Evolutionary conservation across 495 filamentous ascomycete genomes (phyloP).

Genomic region (Aspergillus bridgeri): DNA sequence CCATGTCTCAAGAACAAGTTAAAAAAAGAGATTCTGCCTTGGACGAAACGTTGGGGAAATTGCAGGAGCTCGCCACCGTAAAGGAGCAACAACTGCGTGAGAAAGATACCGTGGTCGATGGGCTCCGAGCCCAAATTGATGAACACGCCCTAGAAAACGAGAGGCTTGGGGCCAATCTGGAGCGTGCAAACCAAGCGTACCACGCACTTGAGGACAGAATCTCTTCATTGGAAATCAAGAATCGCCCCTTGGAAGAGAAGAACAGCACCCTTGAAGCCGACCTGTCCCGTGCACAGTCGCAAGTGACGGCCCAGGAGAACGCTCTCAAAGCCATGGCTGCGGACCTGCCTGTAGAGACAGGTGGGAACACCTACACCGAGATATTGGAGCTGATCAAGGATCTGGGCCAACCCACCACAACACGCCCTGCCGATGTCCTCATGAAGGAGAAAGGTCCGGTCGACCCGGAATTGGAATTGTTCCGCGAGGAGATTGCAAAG

Average conservation of each 20-base stretch:
- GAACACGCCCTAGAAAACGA: constrained; percentile 33
- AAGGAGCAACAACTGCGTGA: constrained; percentile 38
- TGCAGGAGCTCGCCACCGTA: constrained; percentile 33
- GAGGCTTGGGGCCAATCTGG: constrained; percentile 36
- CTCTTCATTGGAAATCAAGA: constrained; percentile 34
- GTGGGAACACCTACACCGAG: constrained; percentile 40
- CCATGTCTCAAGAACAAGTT: constrained; percentile 36
- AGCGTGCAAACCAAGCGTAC: constrained; percentile 31
- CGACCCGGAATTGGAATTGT: constrained; percentile 21
- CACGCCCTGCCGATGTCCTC: constrained; percentile 11
- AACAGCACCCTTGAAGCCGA: constrained; percentile 43
- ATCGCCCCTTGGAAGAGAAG: constrained; percentile 40
- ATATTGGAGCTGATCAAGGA: constrained; percentile 44
- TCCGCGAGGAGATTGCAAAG: constrained; percentile 28
- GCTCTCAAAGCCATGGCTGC: constrained; percentile 41
- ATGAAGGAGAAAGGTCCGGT: constrained; percentile 21
- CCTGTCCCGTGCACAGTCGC: constrained; percentile 38
- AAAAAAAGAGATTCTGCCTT: constrained; percentile 35
- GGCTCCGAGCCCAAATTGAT: constrained; percentile 40
- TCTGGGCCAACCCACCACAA: constrained; percentile 23
- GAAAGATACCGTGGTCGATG: constrained; percentile 39
- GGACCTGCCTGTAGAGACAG: constrained; percentile 32
- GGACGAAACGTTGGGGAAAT: constrained; percentile 35
- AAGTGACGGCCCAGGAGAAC: constrained; percentile 42
- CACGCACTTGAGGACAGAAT: constrained; percentile 36